These are phyloP conservation scores for Bidens hawaiensis DNA, from an alignment of 140 eudicot genomes.

Conservation along the genomic window DNA sequence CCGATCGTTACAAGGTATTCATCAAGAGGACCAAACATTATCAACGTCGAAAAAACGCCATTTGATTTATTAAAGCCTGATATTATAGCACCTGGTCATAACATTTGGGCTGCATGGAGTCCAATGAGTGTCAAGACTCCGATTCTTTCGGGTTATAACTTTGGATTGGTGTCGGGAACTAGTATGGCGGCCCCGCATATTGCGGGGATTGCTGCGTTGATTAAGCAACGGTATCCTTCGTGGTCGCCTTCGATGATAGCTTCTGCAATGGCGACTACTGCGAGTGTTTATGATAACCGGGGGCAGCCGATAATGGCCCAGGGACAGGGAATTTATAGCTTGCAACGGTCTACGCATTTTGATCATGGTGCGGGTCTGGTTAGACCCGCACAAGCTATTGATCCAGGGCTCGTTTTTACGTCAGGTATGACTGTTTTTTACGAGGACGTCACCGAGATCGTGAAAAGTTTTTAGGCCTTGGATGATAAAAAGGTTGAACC, in stretches of 20 bases:
- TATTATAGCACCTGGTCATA: slow-evolving; percentile 85
- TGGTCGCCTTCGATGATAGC: slow-evolving; percentile 97
- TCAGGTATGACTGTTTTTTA: too few relatives aligned
- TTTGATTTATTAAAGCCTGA: slow-evolving; percentile 86
- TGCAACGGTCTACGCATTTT: slow-evolving; percentile 70
- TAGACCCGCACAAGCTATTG: slow-evolving; percentile 51
- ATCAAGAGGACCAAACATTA: slow-evolving; percentile 83
- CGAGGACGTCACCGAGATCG: too few relatives aligned
- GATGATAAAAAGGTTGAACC: too few relatives aligned
- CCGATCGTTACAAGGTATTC: slow-evolving; percentile 87
- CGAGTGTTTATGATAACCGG: slow-evolving; percentile 51
- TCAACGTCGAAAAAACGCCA: slow-evolving; percentile 45
- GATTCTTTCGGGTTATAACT: slow-evolving; percentile 51
- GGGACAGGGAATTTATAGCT: slow-evolving; percentile 46
- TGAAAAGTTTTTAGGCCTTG: too few relatives aligned
- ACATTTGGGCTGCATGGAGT: slow-evolving; percentile 99
- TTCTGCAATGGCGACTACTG: slow-evolving; percentile 93
- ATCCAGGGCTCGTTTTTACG: slow-evolving; percentile 77
- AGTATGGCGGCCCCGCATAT: slow-evolving; percentile 98
- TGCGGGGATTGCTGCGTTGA: slow-evolving; percentile 91
- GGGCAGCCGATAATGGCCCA: slow-evolving; percentile 81
- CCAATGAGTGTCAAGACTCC: slow-evolving; percentile 71
- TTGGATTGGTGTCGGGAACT: slow-evolving; percentile 81
- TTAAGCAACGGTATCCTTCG: slow-evolving; percentile 69
- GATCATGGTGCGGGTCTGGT: slow-evolving; percentile 92